Conservation (phyloP, 305 asterid genomes). For the Ilex paraguariensis region DNA sequence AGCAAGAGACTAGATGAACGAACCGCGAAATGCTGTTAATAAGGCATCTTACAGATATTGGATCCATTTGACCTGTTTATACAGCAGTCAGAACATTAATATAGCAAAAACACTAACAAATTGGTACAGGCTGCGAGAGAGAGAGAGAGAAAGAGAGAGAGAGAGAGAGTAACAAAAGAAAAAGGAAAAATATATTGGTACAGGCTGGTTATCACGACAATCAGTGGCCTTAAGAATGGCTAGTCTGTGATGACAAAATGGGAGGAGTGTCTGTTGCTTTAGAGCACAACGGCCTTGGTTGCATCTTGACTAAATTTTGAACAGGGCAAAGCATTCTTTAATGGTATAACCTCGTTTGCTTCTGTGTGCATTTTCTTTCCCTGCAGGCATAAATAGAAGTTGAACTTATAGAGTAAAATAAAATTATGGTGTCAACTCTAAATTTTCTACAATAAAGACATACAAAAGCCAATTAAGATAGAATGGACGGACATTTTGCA, state of each 20-base stretch:
- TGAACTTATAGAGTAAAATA: too few relatives aligned
- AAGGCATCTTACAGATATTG: conserved; percentile 66
- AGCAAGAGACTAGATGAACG: conserved; percentile 71
- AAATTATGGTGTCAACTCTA: too few relatives aligned
- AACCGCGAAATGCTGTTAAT: conserved; percentile 80
- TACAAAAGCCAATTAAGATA: too few relatives aligned
- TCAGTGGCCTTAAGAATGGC: neutral
- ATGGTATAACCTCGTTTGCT: neutral
- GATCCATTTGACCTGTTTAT: conserved; percentile 69
- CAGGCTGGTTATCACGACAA: neutral
- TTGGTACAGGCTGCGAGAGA: conserved; percentile 1
- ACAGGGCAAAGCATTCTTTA: neutral
- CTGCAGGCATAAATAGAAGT: neutral
- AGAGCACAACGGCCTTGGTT: neutral
- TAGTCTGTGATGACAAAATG: neutral
- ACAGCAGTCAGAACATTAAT: conserved; percentile 8
- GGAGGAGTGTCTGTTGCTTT: too few relatives aligned
- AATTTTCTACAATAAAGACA: too few relatives aligned
- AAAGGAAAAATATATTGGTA: neutral
- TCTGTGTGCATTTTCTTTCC: too few relatives aligned
- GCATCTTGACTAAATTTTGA: too few relatives aligned
- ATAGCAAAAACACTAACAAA: neutral
- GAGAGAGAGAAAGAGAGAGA: neutral
- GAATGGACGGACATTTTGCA: too few relatives aligned
- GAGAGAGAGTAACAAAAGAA: neutral